These are phyloP conservation scores for Maudiozyma humilis DNA, from an alignment of 1,139 yeast species.

Conservation along the genomic window DNA sequence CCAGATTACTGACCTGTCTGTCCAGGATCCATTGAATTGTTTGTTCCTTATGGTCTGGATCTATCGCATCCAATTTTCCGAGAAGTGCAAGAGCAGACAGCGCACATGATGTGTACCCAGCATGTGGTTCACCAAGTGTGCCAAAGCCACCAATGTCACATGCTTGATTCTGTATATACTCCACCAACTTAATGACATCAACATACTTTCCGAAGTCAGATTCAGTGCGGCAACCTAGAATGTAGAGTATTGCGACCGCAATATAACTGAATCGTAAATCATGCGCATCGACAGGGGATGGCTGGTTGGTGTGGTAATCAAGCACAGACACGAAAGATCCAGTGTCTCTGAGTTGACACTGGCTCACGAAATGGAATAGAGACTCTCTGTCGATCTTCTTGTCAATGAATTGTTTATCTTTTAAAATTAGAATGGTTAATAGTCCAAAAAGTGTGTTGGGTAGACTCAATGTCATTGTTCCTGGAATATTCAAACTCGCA, in stretches of 20 bases:
- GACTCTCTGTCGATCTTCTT: constrained; percentile 10
- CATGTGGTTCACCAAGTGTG: constrained; percentile 62
- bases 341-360: constrained; percentile 24
- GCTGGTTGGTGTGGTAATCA: constrained; percentile 27
- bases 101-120: constrained; percentile 85
- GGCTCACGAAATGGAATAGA: constrained; percentile 18
- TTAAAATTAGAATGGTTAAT: constrained; percentile 14
- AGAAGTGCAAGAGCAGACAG: constrained; percentile 52
- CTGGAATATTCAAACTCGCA: constrained; percentile 12
- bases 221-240: constrained; percentile 36
- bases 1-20: constrained; percentile 43
- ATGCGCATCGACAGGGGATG: constrained; percentile 48
- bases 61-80: constrained; percentile 26
- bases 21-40: constrained; percentile 54
- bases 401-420: constrained; percentile 15
- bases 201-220: constrained; percentile 34
- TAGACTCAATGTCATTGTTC: constrained; percentile 18
- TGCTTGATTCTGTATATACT: constrained; percentile 39
- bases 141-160: constrained; percentile 67
- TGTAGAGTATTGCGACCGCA: constrained; percentile 54
- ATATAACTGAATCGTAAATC: constrained; percentile 73
- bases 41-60: constrained; percentile 19
- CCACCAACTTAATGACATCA: constrained; percentile 35
- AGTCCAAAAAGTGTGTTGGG: constrained; percentile 30
- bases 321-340: constrained; percentile 55